Percentiles rank a stretch among this genome's conserved stretches.
Conservation (phyloP, 345 rosid species). For the Aquilaria malaccensis region DNA sequence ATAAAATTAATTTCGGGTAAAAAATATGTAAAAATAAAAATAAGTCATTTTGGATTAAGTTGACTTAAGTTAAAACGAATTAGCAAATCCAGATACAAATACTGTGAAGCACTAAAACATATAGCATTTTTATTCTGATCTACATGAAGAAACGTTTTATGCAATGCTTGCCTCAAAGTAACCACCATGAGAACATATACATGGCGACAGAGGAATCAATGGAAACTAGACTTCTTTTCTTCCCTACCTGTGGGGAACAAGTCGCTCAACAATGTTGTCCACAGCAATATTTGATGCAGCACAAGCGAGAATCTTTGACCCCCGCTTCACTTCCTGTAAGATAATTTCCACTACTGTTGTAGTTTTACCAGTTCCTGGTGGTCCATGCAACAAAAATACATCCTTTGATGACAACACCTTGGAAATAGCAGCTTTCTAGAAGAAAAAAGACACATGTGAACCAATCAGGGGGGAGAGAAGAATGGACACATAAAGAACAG, state of each 20-base stretch:
- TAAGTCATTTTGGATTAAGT: no score
- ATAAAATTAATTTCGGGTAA: no score
- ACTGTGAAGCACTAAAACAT: background rate
- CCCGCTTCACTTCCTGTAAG: conserved; percentile 89
- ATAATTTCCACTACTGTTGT: conserved; percentile 92
- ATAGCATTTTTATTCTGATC: background rate
- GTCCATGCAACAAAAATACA: conserved; percentile 89
- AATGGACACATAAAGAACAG: background rate
- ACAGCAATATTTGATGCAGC: conserved; percentile 99
- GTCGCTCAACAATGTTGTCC: conserved; percentile 95
- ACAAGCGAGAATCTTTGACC: conserved; percentile 94
- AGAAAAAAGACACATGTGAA: conserved; percentile 8
- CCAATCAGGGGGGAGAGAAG: conserved; percentile 1
- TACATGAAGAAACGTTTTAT: background rate
- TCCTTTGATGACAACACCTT: conserved; percentile 82
- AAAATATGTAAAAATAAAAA: no score
- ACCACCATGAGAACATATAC: background rate
- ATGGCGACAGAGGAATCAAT: background rate
- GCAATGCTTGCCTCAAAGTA: background rate
- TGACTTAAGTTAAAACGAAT: no score
- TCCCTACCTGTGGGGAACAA: conserved; percentile 72
- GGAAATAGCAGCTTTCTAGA: conserved; percentile 75
- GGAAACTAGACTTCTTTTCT: conserved; percentile 5
- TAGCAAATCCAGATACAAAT: no score
- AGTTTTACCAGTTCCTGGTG: conserved; percentile 99